phyloP scores from a whole-genome alignment of 108 stramenopile genomes.

The Skeletonema tropicum region DNA sequence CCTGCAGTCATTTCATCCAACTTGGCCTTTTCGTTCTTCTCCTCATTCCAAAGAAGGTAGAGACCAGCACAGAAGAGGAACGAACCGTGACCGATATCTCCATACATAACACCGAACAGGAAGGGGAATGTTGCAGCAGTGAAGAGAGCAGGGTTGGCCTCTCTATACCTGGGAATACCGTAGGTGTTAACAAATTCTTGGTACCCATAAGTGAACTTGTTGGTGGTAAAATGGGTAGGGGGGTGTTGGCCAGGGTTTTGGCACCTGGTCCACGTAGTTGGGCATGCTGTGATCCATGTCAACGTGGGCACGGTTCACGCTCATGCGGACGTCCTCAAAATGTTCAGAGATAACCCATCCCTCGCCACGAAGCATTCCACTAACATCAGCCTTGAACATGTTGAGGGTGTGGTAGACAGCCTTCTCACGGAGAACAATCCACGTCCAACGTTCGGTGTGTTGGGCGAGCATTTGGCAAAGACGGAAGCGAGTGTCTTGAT shows the following conservation, averaged over 20 bases:
- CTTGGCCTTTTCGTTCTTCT: conserved; percentile 72
- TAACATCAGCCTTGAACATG: conserved; percentile 96
- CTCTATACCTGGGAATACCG: conserved; percentile 97
- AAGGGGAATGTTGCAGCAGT: conserved; percentile 99
- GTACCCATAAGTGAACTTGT: conserved; percentile 94
- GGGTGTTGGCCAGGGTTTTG: conserved; percentile 93
- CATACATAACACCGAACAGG: conserved; percentile 99
- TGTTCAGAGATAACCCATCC: conserved; percentile 94
- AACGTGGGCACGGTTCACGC: conserved; percentile 85
- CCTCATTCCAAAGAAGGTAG: conserved; percentile 83
- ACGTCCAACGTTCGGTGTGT: conserved; percentile 90
- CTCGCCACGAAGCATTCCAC: conserved; percentile 96
- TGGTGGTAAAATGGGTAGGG: conserved; percentile 97
- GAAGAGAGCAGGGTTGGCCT: conserved; percentile 98
- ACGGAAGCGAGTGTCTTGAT: conserved; percentile 93
- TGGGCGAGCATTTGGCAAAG: conserved; percentile 91
- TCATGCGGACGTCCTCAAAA: conserved; percentile 67
- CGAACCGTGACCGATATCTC: conserved; percentile 96
- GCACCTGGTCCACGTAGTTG: conserved; percentile 84
- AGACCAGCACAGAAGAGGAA: conserved; percentile 87
- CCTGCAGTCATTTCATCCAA: conserved; percentile 90
- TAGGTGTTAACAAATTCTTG: conserved; percentile 99
- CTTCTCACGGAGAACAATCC: conserved; percentile 93
- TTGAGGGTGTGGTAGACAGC: conserved; percentile 97
- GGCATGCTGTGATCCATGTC: conserved; percentile 92